These are phyloP conservation scores for Saccharomycopsis amapae DNA, from an alignment of 805 yeast species.

Conservation along the genomic window DNA sequence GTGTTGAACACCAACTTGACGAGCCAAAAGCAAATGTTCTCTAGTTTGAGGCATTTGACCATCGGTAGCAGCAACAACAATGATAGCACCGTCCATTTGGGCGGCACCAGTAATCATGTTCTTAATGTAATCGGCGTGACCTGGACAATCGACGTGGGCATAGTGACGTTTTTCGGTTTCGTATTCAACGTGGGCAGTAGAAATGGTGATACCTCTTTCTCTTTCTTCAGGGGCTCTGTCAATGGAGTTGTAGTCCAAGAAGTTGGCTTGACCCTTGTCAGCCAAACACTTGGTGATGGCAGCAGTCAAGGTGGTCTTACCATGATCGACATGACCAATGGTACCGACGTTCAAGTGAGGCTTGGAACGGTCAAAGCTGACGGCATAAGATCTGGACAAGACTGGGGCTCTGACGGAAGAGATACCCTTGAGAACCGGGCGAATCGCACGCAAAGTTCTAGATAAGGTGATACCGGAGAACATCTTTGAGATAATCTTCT, in stretches of 20 bases:
- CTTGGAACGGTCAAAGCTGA: conserved; percentile 86
- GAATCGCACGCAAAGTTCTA: conserved; percentile 14
- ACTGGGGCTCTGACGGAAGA: conserved; percentile 8
- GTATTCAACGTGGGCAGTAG: conserved; percentile 97
- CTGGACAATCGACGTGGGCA: conserved; percentile 95
- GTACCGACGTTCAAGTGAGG: conserved; percentile 97
- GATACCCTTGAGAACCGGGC: no score
- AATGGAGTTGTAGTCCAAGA: conserved; percentile 87
- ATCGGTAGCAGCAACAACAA: conserved; percentile 98
- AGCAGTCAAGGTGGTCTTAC: conserved; percentile 96
- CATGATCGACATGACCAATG: conserved; percentile 98
- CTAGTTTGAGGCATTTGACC: conserved; percentile 99
- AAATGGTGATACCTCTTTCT: conserved; percentile 98
- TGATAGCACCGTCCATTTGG: conserved; percentile 99
- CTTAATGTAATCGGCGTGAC: conserved; percentile 96
- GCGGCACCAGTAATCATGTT: conserved; percentile 98
- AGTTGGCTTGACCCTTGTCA: conserved; percentile 82
- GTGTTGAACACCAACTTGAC: conserved; percentile 98
- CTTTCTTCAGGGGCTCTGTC: conserved; percentile 99
- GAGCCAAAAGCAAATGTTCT: conserved; percentile 95
- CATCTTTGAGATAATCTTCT: conserved; percentile 12
- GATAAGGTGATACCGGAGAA: conserved; percentile 13
- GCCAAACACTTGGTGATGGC: conserved; percentile 95
- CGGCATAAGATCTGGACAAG: conserved; percentile 39
- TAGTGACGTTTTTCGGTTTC: conserved; percentile 93